Conservation (phyloP, 2,329 filamentous ascomycete species). For the Cladosporium velox region DNA sequence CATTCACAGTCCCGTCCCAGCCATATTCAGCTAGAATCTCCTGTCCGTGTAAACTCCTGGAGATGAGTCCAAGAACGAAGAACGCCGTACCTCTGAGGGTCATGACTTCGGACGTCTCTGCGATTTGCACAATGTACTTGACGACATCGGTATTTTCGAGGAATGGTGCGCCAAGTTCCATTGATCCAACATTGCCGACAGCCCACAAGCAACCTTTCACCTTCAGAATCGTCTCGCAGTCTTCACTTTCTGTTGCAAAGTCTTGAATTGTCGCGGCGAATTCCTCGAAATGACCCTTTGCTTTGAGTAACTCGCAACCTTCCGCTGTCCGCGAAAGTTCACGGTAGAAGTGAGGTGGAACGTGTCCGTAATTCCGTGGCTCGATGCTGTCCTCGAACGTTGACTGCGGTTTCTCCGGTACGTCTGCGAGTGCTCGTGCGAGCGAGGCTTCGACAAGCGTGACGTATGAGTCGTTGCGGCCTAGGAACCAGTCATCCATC, state of each 20-base stretch:
- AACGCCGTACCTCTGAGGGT: conserved; percentile 93
- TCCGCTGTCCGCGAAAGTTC: conserved; percentile 91
- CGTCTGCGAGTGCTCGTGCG: conserved; percentile 73
- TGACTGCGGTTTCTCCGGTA: conserved; percentile 54
- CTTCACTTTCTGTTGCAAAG: conserved; percentile 80
- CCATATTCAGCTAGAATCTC: conserved; percentile 87
- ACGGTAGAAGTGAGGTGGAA: conserved; percentile 97
- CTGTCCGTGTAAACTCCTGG: conserved; percentile 84
- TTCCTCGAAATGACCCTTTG: conserved; percentile 95
- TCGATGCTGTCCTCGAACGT: conserved; percentile 50
- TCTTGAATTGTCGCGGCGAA: conserved; percentile 88
- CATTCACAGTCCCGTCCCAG: conserved; percentile 89
- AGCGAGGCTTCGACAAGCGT: conserved; percentile 92
- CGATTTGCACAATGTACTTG: conserved; percentile 81
- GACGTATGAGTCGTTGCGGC: conserved; percentile 95
- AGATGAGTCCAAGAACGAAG: conserved; percentile 91
- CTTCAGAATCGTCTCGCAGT: conserved; percentile 82
- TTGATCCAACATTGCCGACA: conserved; percentile 95
- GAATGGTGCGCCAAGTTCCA: conserved; percentile 95
- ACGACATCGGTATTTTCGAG: conserved; percentile 89
- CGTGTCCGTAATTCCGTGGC: conserved; percentile 55
- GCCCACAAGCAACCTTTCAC: conserved; percentile 98
- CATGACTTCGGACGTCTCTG: conserved; percentile 84
- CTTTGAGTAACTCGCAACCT: conserved; percentile 82
- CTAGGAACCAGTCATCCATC: conserved; percentile 99